These are phyloP conservation scores for Suillus paluster DNA, from an alignment of 768 basidiomycete genomes.

Conservation along the genomic window DNA sequence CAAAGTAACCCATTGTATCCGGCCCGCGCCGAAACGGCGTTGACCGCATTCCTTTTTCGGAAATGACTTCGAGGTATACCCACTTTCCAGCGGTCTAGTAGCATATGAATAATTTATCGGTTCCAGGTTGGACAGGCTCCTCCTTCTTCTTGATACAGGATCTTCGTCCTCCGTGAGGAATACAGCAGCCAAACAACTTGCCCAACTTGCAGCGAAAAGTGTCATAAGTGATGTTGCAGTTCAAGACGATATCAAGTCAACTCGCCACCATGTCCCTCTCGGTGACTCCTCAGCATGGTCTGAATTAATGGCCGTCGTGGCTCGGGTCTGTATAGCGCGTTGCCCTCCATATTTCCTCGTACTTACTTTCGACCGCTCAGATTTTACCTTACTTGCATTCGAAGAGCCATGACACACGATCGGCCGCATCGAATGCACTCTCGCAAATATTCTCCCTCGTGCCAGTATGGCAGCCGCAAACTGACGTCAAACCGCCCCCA, in stretches of 20 bases:
- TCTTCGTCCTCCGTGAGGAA: slow-evolving; percentile 87
- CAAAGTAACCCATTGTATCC: slow-evolving; percentile 46
- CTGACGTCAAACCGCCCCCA: slow-evolving; percentile 26
- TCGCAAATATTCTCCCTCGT: slow-evolving; percentile 86
- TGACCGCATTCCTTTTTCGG: slow-evolving; percentile 55
- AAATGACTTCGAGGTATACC: slow-evolving; percentile 78
- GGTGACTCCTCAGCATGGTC: slow-evolving; percentile 83
- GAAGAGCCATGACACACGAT: slow-evolving; percentile 90
- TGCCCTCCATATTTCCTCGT: background rate
- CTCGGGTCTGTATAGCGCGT: slow-evolving; percentile 59
- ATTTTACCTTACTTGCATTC: slow-evolving; percentile 91
- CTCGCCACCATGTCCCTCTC: slow-evolving; percentile 60
- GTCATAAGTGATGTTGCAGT: slow-evolving; percentile 82
- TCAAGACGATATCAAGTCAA: slow-evolving; percentile 73
- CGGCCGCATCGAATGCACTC: slow-evolving; percentile 86
- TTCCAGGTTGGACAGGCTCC: slow-evolving; percentile 91
- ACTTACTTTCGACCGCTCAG: slow-evolving; percentile 40
- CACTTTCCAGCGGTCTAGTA: background rate
- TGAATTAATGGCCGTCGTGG: slow-evolving; percentile 88
- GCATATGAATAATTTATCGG: slow-evolving; percentile 4
- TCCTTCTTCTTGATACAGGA: slow-evolving; percentile 93
- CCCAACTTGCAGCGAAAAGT: slow-evolving; percentile 86
- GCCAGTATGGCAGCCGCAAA: slow-evolving; percentile 69
- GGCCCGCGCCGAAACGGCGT: slow-evolving; percentile 51
- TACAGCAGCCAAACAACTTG: slow-evolving; percentile 97